Conservation (phyloP, 2,329 filamentous ascomycete genomes). For the Colletotrichum caudatum region DNA sequence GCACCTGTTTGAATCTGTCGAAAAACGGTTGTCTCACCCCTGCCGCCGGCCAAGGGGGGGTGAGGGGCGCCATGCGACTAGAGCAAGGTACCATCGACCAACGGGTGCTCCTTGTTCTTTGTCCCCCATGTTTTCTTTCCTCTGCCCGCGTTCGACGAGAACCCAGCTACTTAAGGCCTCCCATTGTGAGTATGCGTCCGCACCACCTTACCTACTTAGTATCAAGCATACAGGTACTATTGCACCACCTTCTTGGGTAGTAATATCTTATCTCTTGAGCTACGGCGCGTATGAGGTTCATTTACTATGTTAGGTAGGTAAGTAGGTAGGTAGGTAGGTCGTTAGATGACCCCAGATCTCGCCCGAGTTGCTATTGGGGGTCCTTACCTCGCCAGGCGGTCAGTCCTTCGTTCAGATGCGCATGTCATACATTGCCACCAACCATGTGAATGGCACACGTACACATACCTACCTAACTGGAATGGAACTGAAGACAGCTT, state of each 20-base stretch:
- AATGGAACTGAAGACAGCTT: neutral
- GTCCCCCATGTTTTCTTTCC: constrained; percentile 4
- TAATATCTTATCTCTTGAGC: neutral
- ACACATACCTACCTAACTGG: neutral
- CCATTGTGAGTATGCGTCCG: neutral
- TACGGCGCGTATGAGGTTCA: neutral
- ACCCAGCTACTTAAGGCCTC: neutral
- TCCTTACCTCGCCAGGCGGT: too few species aligned
- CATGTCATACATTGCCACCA: neutral
- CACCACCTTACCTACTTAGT: neutral
- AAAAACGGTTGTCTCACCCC: constrained; percentile 40
- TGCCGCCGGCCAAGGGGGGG: constrained; percentile 13
- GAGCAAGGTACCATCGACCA: constrained; percentile 27
- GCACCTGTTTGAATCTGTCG: constrained; percentile 30
- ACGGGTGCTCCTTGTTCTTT: constrained; percentile 14
- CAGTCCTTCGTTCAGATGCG: neutral
- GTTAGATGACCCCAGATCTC: neutral
- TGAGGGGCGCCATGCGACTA: constrained; percentile 2
- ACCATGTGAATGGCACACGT: too few species aligned
- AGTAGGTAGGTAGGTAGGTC: neutral
- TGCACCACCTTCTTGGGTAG: too few species aligned
- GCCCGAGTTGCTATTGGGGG: neutral
- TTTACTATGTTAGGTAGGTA: neutral
- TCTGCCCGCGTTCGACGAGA: neutral
- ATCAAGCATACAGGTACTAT: too few species aligned